Conservation (phyloP, 176 grass and related monocot species). For the Guadua angustifolia region DNA sequence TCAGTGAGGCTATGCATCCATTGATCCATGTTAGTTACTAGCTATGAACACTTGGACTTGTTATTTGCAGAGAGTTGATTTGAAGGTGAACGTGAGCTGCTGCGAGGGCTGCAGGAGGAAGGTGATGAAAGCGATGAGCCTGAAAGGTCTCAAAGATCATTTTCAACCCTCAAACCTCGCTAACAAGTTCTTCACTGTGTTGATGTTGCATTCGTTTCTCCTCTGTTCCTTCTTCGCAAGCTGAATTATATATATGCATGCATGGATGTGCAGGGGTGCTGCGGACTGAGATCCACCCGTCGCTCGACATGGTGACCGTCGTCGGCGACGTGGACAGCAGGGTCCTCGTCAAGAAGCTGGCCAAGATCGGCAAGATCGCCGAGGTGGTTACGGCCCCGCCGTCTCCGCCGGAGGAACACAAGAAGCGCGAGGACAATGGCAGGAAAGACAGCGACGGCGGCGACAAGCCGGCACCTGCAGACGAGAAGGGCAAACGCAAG, state of each 20-base stretch:
- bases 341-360: conserved; percentile 72
- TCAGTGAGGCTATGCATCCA: background rate
- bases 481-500: conserved; percentile 40
- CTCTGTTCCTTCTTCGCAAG: background rate
- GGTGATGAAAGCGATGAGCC: conserved; percentile 81
- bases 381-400: conserved; percentile 39
- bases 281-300: conserved; percentile 73
- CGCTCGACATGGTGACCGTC: conserved; percentile 76
- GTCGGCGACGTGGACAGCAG: conserved; percentile 69
- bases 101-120: conserved; percentile 94
- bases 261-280: conserved; percentile 64
- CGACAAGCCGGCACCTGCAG: background rate
- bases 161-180: background rate
- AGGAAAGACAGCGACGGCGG: conserved; percentile 20
- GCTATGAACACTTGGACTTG: background rate
- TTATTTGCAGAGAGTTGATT: conserved; percentile 75
- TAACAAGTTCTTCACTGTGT: background rate
- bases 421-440: conserved; percentile 36
- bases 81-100: conserved; percentile 91
- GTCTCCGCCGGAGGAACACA: conserved; percentile 1
- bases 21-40: background rate
- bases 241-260: background rate
- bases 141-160: conserved; percentile 53
- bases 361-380: conserved; percentile 74
- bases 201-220: background rate